Base-by-base conservation (phyloP, 495 filamentous ascomycete species). In the Pseudotulostoma volvatum region DNA sequence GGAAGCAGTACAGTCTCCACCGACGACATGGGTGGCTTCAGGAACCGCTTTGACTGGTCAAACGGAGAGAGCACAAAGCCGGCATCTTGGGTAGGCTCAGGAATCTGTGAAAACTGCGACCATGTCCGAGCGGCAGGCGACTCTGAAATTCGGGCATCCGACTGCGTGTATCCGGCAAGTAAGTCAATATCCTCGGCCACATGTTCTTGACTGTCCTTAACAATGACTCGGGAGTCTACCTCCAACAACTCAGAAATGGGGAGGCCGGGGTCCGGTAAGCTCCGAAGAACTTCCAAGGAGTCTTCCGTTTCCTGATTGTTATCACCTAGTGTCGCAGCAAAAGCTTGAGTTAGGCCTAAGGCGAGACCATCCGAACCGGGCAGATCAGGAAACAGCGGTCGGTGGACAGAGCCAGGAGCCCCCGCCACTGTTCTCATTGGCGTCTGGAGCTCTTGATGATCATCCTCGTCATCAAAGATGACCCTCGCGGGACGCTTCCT, bases 291-390 rank as follows among this genome's bases (percentile, higher is more conserved):
- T 2, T 37, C 21, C 18, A 42, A 39, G 14, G 66, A 64, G 33
- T 64, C 67, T 36, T 39, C 40, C 37, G 47, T 52, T 20, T 49
- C 48, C 3, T 48, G 45, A 18, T 64, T 47, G 33, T 71, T 74
- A 21, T 81, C 73, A 35, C 77, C 81, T 71, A 95, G 78, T 1
- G 87, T 95, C 18, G 82, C 84, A n/a, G 81, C 79, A 54, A 93
- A 95, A 37, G 84, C 83, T 53, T 95, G 87, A 3, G 85, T 93
- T 36, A 93, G 66, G 31, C 85, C 82, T 40, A 93, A 71, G 28
- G 76, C 71, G 18, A 65, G 65, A 42, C 63, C 62, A 13, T 60
- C 58, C 3, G 62, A 59, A 18, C 64, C 55, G 11, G 66, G 65
- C 21, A 78, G 57, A 1, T 70, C 71, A 16, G 70, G 76, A 43